phyloP scores from a whole-genome alignment of 495 filamentous ascomycete genomes.

The Penicillium steckii region DNA sequence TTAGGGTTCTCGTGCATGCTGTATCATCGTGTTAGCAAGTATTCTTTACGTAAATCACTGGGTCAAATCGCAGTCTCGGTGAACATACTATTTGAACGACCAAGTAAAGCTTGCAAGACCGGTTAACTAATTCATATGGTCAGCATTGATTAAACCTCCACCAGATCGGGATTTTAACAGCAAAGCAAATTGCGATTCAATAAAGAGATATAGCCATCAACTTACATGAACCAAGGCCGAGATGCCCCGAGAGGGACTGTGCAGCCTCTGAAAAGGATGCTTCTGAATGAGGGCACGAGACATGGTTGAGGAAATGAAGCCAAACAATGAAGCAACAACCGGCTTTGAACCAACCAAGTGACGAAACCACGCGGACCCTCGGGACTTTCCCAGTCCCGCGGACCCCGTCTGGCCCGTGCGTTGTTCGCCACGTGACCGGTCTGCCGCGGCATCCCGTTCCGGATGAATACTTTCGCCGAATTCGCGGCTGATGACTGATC shows the following conservation, averaged over 20 bases:
- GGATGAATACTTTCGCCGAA: constrained; percentile 7
- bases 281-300: constrained; percentile 22
- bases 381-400: not conserved
- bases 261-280: constrained; percentile 71
- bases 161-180: not conserved
- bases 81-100: constrained; percentile 62
- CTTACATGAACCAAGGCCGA: constrained; percentile 69
- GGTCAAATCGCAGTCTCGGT: not conserved
- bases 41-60: constrained; percentile 1
- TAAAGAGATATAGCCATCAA: not conserved
- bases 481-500: constrained; percentile 19
- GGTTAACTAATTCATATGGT: constrained; percentile 28
- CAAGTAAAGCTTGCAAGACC: constrained; percentile 68
- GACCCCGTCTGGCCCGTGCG: not conserved
- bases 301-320: constrained; percentile 7
- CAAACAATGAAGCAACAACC: not conserved
- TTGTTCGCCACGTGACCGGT: constrained; percentile 15
- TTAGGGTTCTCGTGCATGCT: constrained; percentile 49
- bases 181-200: not conserved
- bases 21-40: constrained; percentile 7
- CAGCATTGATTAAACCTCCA: constrained; percentile 18
- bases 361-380: not conserved
- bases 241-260: constrained; percentile 66
- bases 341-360: not conserved
- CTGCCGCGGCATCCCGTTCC: constrained; percentile 16